These are phyloP conservation scores for Allium sativum DNA, from an alignment of 106 monocot species.

Conservation along the genomic window DNA sequence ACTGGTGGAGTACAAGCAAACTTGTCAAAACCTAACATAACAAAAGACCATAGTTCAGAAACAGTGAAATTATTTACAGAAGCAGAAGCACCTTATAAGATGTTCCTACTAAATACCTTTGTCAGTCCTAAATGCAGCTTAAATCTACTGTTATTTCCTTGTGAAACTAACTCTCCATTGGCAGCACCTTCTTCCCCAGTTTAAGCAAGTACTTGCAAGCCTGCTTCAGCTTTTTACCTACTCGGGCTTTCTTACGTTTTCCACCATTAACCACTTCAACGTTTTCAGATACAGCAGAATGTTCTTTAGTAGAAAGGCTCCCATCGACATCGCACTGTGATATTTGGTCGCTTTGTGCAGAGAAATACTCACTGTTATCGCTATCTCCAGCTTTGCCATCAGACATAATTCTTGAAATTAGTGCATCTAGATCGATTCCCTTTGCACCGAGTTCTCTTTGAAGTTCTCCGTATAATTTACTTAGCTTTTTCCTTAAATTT, in stretches of 20 bases:
- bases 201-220: slow-evolving; percentile 1
- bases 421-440: slow-evolving; percentile 10
- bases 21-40: too few relatives aligned
- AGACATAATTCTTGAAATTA: slow-evolving; percentile 22
- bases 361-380: not conserved
- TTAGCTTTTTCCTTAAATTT: slow-evolving; percentile 15
- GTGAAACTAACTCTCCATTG: not conserved
- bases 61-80: too few relatives aligned
- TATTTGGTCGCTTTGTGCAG: not conserved
- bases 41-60: too few relatives aligned
- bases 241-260: not conserved
- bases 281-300: not conserved
- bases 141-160: not conserved
- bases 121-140: not conserved
- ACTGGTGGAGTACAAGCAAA: too few relatives aligned
- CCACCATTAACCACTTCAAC: not conserved
- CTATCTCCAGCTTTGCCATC: slow-evolving; percentile 7
- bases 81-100: too few relatives aligned
- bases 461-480: slow-evolving; percentile 32
- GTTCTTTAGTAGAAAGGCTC: not conserved
- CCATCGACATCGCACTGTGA: not conserved
- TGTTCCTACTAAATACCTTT: too few relatives aligned
- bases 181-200: slow-evolving; percentile 6
- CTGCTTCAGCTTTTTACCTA: not conserved
- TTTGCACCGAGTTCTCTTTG: slow-evolving; percentile 30